Percentiles rank a stretch among this genome's conserved stretches.
Evolutionary conservation across 805 yeast species (phyloP).

Genomic region (Trichomonascus vanleenenianus): DNA sequence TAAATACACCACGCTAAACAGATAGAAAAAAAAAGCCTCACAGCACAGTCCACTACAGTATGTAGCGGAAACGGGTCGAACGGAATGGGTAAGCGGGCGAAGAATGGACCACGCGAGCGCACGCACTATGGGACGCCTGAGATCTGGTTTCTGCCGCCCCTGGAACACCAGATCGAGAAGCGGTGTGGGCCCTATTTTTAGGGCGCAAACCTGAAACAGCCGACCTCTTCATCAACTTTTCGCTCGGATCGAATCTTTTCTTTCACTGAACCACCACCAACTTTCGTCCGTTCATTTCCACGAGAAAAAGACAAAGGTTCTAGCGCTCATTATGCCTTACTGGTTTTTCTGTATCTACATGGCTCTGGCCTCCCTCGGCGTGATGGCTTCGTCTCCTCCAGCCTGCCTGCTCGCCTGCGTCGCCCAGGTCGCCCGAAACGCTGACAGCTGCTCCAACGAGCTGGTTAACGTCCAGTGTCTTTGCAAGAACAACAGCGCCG

Average conservation of each 20-base stretch:
- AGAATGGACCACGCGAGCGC: too few relatives aligned
- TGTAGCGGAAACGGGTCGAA: too few relatives aligned
- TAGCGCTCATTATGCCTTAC: too few relatives aligned
- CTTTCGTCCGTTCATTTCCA: background rate
- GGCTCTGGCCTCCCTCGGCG: background rate
- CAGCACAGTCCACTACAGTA: too few relatives aligned
- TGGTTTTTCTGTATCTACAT: background rate
- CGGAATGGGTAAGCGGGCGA: too few relatives aligned
- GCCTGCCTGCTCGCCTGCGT: constrained; percentile 90
- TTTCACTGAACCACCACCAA: background rate
- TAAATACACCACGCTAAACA: too few relatives aligned
- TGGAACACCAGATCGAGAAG: too few relatives aligned
- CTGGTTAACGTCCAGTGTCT: constrained; percentile 61
- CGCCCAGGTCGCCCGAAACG: constrained; percentile 43
- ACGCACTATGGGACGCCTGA: too few relatives aligned
- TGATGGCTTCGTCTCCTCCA: constrained; percentile 43
- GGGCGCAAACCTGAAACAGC: background rate
- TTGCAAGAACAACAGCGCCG: constrained; percentile 47
- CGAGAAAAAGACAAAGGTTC: background rate
- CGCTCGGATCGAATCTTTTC: background rate
- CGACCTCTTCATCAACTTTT: background rate
- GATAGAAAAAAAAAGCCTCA: too few relatives aligned
- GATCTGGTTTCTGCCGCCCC: too few relatives aligned
- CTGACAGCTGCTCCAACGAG: constrained; percentile 38
- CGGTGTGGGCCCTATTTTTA: background rate